Conservation (phyloP, 2,329 filamentous ascomycete species). For the Colletotrichum eremochloae region DNA sequence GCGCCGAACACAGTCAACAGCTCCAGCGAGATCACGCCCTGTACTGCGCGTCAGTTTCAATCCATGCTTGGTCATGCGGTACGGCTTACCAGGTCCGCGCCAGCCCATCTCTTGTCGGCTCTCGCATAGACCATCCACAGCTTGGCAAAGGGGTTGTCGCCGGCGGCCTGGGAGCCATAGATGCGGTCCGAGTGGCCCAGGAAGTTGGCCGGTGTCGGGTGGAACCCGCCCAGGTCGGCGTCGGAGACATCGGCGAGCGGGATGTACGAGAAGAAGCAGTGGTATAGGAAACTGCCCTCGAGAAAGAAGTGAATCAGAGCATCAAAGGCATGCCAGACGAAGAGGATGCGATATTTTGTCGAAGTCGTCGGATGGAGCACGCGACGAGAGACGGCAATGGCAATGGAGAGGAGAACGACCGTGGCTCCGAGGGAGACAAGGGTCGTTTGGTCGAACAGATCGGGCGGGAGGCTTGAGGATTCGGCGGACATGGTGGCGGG, state of each 20-base stretch:
- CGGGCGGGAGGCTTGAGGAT: slow-evolving; percentile 58
- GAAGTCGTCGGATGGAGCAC: slow-evolving; percentile 64
- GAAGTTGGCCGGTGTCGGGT: slow-evolving; percentile 66
- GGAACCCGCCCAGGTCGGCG: slow-evolving; percentile 52
- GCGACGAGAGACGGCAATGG: slow-evolving; percentile 62
- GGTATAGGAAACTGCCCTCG: slow-evolving; percentile 92
- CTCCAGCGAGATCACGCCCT: slow-evolving; percentile 74
- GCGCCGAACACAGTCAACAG: slow-evolving; percentile 74
- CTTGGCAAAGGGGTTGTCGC: slow-evolving; percentile 67
- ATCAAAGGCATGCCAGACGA: slow-evolving; percentile 96
- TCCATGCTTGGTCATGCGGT: not conserved
- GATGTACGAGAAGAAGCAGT: slow-evolving; percentile 83
- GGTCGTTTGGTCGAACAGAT: slow-evolving; percentile 72
- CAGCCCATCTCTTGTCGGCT: slow-evolving; percentile 74
- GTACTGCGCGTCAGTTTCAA: slow-evolving; percentile 6
- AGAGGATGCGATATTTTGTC: slow-evolving; percentile 78
- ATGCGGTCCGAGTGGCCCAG: slow-evolving; percentile 62
- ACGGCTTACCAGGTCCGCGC: slow-evolving; percentile 67
- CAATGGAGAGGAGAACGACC: slow-evolving; percentile 64
- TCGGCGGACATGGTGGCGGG: slow-evolving; percentile 41
- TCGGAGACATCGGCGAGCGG: slow-evolving; percentile 52
- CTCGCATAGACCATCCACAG: slow-evolving; percentile 79
- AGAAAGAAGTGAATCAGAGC: slow-evolving; percentile 91
- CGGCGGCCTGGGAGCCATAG: slow-evolving; percentile 70
- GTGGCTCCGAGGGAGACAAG: slow-evolving; percentile 70